phyloP scores from a whole-genome alignment of 164 flowering plant species.

The Liriodendron chinense region DNA sequence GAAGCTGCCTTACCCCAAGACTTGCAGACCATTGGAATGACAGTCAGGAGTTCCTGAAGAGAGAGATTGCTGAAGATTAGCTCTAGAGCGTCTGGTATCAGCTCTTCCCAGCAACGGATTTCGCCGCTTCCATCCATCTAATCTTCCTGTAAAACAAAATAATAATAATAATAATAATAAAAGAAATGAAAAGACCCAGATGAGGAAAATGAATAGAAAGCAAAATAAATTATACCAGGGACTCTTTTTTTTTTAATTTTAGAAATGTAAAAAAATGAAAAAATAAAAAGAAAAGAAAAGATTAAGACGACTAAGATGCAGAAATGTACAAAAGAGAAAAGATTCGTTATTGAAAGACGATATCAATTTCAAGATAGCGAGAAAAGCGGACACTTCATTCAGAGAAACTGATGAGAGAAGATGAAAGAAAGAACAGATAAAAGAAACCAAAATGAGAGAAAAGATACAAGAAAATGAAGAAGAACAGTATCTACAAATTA shows the following conservation, averaged over 20 bases:
- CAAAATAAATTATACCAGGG: background rate
- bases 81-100: slow-evolving; percentile 79
- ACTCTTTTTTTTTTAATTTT: too few relatives aligned
- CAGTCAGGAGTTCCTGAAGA: slow-evolving; percentile 63
- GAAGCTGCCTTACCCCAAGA: slow-evolving; percentile 65
- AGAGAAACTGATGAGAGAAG: too few relatives aligned
- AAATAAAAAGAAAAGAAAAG: too few relatives aligned
- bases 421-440: background rate
- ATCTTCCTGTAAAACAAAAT: background rate
- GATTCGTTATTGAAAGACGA: background rate
- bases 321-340: background rate
- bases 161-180: too few relatives aligned
- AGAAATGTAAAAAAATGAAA: background rate
- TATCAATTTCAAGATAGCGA: background rate
- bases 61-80: slow-evolving; percentile 68
- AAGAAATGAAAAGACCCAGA: background rate
- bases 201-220: background rate
- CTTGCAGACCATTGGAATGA: slow-evolving; percentile 82
- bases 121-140: slow-evolving; percentile 50
- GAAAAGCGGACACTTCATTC: background rate
- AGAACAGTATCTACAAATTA: background rate
- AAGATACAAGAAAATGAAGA: background rate
- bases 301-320: background rate
- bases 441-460: background rate
- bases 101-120: slow-evolving; percentile 66